Evolutionary conservation across 2,329 filamentous ascomycete species (phyloP), one percentile per base, ranked within the genome.

Genomic region (Apiospora aurea): DNA sequence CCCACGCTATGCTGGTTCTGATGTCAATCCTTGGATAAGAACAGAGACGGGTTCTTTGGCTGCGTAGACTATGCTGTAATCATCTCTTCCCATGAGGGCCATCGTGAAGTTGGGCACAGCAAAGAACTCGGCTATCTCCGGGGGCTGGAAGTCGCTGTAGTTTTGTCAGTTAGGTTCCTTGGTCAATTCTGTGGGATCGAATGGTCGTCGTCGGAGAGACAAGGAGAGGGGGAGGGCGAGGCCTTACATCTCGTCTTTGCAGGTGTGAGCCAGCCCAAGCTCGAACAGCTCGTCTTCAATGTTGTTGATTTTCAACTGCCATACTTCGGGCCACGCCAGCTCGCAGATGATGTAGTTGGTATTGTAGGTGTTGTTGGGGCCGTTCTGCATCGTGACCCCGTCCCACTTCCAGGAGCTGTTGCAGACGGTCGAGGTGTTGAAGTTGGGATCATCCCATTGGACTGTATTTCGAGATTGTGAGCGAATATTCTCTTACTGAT

Each of bases 341-440:
- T 67, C 38, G 74, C 74, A 75, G 51, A 74, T 43, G 38, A 66
- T 34, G 61, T 70, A 72, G 21, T 71, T n/a, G 16, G 29, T 71
- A 38, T 69, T 69, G 29, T 73, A 77, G 41, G 67, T 71, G 71
- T 77, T 57, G 74, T 74, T 1, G 83, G 86, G 47, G 21, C 77
- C 77, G 13, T 74, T 71, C 16, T 71, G 43, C 7, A 71, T 53
- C 2, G 75, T 73, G 46, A 75, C 34, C 51, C 77, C 76, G 69
- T 78, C 77, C 77, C 77, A 78, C 24, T 73, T n/a, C 76, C 77
- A 78, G 16, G 53, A 46, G 41, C 73, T 71, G 13, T 73, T 61
- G 72, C 77, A 78, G 34, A 46, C 43, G 14, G 70, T 43, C 24
- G 70, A 70, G 6, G 71, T 43, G n/a, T 73, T 68, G 68, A 67